A percentile compares a stretch with the other conserved stretches of the same genome.
Evolutionary conservation across 371 early-diverging fungal species (phyloP).

Genomic region (Actinomortierella ambigua): DNA sequence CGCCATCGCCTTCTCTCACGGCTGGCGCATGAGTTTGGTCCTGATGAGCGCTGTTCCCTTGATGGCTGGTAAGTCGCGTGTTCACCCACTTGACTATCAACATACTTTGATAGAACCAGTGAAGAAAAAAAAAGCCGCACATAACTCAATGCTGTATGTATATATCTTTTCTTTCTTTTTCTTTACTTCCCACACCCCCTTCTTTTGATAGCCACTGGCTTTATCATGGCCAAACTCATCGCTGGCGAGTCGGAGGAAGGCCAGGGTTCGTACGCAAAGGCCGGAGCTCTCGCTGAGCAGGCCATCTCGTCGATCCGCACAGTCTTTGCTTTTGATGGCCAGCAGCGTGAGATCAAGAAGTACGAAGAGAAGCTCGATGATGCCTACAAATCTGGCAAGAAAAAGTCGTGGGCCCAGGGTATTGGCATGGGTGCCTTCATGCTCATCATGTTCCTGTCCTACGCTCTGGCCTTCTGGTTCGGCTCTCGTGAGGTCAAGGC

Average conservation of each 20-base stretch:
- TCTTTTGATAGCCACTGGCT: neutral
- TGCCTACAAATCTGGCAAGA: conserved; percentile 55
- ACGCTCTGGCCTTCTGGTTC: conserved; percentile 81
- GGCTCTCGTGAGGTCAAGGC: conserved; percentile 63
- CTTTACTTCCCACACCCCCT: neutral
- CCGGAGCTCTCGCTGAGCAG: conserved; percentile 83
- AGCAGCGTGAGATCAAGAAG: conserved; percentile 61
- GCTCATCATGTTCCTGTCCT: conserved; percentile 66
- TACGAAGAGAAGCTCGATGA: conserved; percentile 58
- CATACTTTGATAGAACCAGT: neutral
- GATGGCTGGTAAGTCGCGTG: conserved; percentile 52
- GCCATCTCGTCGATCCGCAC: conserved; percentile 83
- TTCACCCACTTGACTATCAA: neutral
- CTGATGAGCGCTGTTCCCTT: conserved; percentile 75
- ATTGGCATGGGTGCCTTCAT: conserved; percentile 64
- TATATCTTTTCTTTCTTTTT: neutral
- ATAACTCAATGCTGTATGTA: neutral
- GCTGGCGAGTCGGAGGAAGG: conserved; percentile 33
- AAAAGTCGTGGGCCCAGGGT: conserved; percentile 43
- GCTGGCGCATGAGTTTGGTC: conserved; percentile 88
- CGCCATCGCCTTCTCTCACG: conserved; percentile 83
- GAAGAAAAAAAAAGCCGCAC: neutral
- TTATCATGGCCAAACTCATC: conserved; percentile 46
- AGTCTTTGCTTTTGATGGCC: conserved; percentile 79
- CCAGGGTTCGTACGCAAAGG: conserved; percentile 60